Conservation (phyloP, 176 grass and related monocot species). For the Cenchrus fungigraminus region DNA sequence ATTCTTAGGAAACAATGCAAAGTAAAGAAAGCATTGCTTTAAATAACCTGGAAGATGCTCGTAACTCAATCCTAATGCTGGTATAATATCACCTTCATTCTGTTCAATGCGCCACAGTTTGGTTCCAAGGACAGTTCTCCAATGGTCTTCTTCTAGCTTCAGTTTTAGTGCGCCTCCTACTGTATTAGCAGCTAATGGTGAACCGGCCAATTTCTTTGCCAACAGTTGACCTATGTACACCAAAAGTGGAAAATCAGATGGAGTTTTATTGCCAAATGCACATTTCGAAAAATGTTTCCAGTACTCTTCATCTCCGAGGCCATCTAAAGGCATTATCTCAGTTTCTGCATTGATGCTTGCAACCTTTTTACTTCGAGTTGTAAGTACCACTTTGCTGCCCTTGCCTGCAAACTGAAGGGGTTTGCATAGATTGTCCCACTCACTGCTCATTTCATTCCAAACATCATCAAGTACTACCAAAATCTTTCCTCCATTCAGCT, state of each 20-base stretch:
- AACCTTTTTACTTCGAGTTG: slow-evolving; percentile 43
- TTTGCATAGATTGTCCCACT: slow-evolving; percentile 37
- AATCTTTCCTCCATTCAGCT: slow-evolving; percentile 23
- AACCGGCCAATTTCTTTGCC: slow-evolving; percentile 41
- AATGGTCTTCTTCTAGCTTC: slow-evolving; percentile 33
- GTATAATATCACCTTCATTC: slow-evolving; percentile 53
- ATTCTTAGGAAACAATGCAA: slow-evolving; percentile 59
- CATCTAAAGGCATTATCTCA: slow-evolving; percentile 31
- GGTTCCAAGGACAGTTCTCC: slow-evolving; percentile 33
- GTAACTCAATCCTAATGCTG: slow-evolving; percentile 55
- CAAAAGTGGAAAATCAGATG: slow-evolving; percentile 25
- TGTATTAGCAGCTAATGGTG: slow-evolving; percentile 53
- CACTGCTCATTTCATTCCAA: slow-evolving; percentile 47
- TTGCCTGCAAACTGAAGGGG: slow-evolving; percentile 29
- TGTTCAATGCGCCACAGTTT: slow-evolving; percentile 52
- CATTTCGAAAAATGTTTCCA: slow-evolving; percentile 24
- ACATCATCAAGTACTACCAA: slow-evolving; percentile 57
- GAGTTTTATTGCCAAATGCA: slow-evolving; percentile 41
- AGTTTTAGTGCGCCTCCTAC: slow-evolving; percentile 30
- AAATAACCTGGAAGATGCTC: slow-evolving; percentile 47
- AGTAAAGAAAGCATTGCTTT: slow-evolving; percentile 61
- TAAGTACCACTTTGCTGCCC: slow-evolving; percentile 48
- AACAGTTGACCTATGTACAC: slow-evolving; percentile 31
- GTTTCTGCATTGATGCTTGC: slow-evolving; percentile 39
- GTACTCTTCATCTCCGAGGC: slow-evolving; percentile 43